Percentiles rank a stretch among this genome's conserved stretches.
phyloP scores from a whole-genome alignment of 768 basidiomycete genomes.

The Russula brevipes region DNA sequence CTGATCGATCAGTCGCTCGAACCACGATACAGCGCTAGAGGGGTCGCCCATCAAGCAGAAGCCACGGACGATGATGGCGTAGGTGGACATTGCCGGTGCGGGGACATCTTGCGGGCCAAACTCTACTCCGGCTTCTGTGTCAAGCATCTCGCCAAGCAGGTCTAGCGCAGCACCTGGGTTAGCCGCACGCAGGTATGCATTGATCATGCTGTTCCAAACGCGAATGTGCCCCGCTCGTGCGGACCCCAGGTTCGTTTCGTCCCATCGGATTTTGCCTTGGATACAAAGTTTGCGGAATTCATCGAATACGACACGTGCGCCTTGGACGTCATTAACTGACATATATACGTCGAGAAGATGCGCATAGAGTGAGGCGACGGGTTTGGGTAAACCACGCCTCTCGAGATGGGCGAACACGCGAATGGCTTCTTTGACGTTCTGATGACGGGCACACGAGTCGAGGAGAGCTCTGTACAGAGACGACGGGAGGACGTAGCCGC shows the following conservation, averaged over 20 bases:
- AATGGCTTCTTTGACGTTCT: slow-evolving; percentile 55
- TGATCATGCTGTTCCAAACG: slow-evolving; percentile 74
- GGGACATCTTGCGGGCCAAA: slow-evolving; percentile 45
- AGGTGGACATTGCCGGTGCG: slow-evolving; percentile 57
- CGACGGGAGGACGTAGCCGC: slow-evolving; percentile 34
- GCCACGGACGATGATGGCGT: slow-evolving; percentile 55
- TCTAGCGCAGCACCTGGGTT: slow-evolving; percentile 58
- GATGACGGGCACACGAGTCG: slow-evolving; percentile 53
- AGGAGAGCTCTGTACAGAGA: slow-evolving; percentile 52
- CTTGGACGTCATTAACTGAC: slow-evolving; percentile 44
- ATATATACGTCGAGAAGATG: slow-evolving; percentile 57
- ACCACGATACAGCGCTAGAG: slow-evolving; percentile 64
- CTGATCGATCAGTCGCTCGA: slow-evolving; percentile 54
- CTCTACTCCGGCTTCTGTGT: slow-evolving; percentile 33
- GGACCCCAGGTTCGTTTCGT: slow-evolving; percentile 22
- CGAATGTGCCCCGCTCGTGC: slow-evolving; percentile 37
- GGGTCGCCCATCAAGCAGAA: slow-evolving; percentile 62
- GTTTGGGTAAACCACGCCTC: slow-evolving; percentile 34
- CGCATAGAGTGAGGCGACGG: slow-evolving; percentile 40
- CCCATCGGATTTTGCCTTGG: slow-evolving; percentile 37
- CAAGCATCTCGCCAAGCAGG: slow-evolving; percentile 68
- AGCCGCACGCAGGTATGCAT: slow-evolving; percentile 62
- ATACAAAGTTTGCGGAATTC: slow-evolving; percentile 47
- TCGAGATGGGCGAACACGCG: slow-evolving; percentile 63
- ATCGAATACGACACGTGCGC: slow-evolving; percentile 56